Evolutionary conservation across 192 early-diverging fungal genomes (phyloP).

Genomic region (Podila clonocystis): DNA sequence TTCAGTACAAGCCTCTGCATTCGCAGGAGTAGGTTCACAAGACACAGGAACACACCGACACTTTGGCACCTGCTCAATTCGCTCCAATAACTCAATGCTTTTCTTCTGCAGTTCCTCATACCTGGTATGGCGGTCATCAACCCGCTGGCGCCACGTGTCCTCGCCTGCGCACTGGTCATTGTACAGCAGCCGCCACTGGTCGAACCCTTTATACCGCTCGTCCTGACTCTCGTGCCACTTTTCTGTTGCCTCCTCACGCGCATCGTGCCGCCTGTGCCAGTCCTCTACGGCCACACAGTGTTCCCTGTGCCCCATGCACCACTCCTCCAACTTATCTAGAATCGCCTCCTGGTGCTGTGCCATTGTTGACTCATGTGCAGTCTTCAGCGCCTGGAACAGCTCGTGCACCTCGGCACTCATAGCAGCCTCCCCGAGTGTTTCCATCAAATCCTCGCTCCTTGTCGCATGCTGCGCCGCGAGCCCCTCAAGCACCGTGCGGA

Average conservation of each 20-base stretch:
- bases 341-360: neutral
- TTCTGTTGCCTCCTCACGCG: neutral
- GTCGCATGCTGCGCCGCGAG: neutral
- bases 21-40: no score
- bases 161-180: neutral
- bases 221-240: slow-evolving; percentile 18
- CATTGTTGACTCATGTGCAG: neutral
- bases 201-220: neutral
- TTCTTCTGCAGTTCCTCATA: neutral
- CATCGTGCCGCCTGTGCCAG: slow-evolving; percentile 10
- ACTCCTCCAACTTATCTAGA: slow-evolving; percentile 1
- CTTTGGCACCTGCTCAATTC: neutral
- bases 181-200: neutral
- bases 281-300: neutral
- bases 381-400: slow-evolving; percentile 3
- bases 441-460: neutral
- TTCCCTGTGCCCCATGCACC: neutral
- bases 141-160: neutral
- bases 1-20: no score
- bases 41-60: neutral
- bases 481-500: neutral
- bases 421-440: neutral
- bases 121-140: neutral
- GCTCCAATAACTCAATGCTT: neutral
- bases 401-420: neutral